Evolutionary conservation across 805 yeast genomes (phyloP).

Genomic region (Teunomyces panamensis): DNA sequence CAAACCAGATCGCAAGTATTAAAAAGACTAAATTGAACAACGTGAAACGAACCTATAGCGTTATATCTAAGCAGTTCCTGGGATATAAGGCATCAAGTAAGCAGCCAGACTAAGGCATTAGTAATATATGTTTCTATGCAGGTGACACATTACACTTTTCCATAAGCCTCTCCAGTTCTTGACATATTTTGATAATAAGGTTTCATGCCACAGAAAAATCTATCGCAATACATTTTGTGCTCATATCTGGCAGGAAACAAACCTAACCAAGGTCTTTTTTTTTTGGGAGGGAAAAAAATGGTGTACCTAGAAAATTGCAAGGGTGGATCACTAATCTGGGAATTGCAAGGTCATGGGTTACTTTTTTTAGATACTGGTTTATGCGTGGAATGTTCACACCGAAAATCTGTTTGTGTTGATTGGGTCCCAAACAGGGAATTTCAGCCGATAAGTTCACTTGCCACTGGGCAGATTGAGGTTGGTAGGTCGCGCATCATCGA

Average conservation of each 20-base stretch:
- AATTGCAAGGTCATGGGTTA: not conserved
- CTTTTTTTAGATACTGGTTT: not conserved
- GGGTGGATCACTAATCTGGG: too few species aligned
- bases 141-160: too few species aligned
- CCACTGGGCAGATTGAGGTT: not conserved
- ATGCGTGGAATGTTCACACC: not conserved
- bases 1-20: not conserved
- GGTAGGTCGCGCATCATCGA: too few species aligned
- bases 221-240: too few species aligned
- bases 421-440: not conserved
- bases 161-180: too few species aligned
- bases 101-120: not conserved
- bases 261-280: too few species aligned
- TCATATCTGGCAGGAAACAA: too few species aligned
- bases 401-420: not conserved
- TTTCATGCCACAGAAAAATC: too few species aligned
- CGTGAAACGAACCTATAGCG: not conserved
- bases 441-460: not conserved
- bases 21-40: not conserved
- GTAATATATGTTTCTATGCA: not conserved
- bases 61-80: not conserved
- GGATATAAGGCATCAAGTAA: not conserved
- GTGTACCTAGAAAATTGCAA: too few species aligned
- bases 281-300: too few species aligned
- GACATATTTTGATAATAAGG: too few species aligned